Evolutionary conservation across 306 rosid species (phyloP).

Genomic region (Heteromeles arbutifolia): DNA sequence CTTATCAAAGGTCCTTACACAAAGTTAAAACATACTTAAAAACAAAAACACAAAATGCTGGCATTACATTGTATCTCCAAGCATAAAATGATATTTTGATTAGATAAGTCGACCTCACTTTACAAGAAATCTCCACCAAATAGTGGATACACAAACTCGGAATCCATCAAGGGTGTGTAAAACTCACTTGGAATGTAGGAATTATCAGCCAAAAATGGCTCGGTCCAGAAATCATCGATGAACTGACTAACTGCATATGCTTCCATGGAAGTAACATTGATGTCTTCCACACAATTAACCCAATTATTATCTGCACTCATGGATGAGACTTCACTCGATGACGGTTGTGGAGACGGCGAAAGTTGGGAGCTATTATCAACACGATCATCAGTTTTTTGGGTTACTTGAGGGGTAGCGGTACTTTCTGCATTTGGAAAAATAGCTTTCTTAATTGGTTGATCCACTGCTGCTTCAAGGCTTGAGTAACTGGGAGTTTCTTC

Average conservation of each 20-base stretch:
- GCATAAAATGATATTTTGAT: not conserved
- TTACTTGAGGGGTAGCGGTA: not conserved
- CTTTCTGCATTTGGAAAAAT: not conserved
- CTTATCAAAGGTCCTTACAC: too few relatives aligned
- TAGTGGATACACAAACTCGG: slow-evolving; percentile 10
- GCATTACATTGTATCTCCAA: not conserved
- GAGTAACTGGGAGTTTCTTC: slow-evolving; percentile 18
- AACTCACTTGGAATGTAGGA: slow-evolving; percentile 7
- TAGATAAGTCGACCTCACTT: not conserved
- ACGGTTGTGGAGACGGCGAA: not conserved
- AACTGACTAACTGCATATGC: not conserved
- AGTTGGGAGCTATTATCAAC: not conserved
- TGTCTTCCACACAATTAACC: not conserved
- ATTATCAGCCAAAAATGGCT: slow-evolving; percentile 32
- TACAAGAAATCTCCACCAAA: slow-evolving; percentile 23
- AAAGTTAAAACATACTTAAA: not conserved
- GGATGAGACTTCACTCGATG: slow-evolving; percentile 20
- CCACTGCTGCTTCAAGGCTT: not conserved
- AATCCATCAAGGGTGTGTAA: slow-evolving; percentile 4
- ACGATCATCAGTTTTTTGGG: not conserved
- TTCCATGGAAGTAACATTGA: not conserved
- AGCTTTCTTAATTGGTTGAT: not conserved
- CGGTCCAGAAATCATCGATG: slow-evolving; percentile 34
- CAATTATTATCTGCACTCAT: slow-evolving; percentile 1
- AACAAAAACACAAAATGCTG: not conserved